Conservation (phyloP, 2,329 filamentous ascomycete species). For the Cladosporium sphaerospermum region DNA sequence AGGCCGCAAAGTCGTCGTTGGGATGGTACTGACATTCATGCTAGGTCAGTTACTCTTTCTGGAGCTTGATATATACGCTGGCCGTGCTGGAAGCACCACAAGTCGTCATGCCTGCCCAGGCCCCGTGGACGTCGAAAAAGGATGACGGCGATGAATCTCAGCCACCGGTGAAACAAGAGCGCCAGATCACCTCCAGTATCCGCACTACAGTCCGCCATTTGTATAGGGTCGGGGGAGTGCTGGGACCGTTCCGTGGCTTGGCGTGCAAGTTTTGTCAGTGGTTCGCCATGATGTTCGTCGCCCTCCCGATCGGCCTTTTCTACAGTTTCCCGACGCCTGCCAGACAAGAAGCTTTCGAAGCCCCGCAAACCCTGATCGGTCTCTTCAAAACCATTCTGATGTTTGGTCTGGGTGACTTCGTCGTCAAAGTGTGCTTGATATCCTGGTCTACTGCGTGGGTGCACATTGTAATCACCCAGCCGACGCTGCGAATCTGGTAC, state of each 20-base stretch:
- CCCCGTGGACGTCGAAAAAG: slow-evolving; percentile 41
- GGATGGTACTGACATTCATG: too few relatives aligned
- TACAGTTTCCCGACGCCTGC: background rate
- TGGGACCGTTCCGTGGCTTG: slow-evolving; percentile 11
- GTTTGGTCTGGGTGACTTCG: background rate
- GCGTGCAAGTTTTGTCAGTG: background rate
- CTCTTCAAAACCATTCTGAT: background rate
- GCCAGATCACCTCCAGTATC: slow-evolving; percentile 9
- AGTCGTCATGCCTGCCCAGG: slow-evolving; percentile 30
- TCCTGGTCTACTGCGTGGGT: background rate
- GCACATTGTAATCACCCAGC: slow-evolving; percentile 13
- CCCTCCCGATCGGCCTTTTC: background rate
- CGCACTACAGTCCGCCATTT: slow-evolving; percentile 11
- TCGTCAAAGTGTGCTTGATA: background rate
- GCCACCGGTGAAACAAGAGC: background rate
- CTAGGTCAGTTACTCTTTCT: slow-evolving; percentile 3
- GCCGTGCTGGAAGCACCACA: slow-evolving; percentile 17
- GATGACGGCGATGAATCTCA: slow-evolving; percentile 14
- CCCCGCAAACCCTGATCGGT: too few relatives aligned
- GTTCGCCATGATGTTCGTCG: background rate
- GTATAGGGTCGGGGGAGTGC: slow-evolving; percentile 5
- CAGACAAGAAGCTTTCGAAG: too few relatives aligned
- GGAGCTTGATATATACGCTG: background rate
- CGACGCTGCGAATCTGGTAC: slow-evolving; percentile 12
- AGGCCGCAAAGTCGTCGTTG: too few relatives aligned